Evolutionary conservation across 2,329 filamentous ascomycete species (phyloP).

Genomic region (Blastomyces percursus): DNA sequence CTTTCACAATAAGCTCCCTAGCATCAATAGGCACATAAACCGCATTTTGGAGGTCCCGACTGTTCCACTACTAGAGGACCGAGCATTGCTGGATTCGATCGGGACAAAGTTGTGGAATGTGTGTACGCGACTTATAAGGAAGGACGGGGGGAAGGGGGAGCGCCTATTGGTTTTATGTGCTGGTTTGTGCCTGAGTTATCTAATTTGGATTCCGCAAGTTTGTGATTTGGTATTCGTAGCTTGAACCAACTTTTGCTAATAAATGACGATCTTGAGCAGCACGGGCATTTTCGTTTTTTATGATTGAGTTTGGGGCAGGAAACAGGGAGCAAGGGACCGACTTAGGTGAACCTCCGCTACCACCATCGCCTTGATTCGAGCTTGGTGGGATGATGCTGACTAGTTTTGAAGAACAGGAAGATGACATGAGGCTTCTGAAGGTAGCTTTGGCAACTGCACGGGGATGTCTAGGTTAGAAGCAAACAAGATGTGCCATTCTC

Average conservation of each 20-base stretch:
- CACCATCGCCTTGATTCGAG: not conserved
- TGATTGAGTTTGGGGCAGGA: conserved; percentile 48
- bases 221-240: not conserved
- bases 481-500: conserved; percentile 17
- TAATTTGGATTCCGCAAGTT: conserved; percentile 17
- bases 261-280: conserved; percentile 20
- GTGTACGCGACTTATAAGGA: conserved; percentile 19
- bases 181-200: conserved; percentile 16
- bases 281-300: conserved; percentile 52
- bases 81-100: conserved; percentile 20
- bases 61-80: conserved; percentile 7
- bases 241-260: not conserved
- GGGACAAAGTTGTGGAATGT: conserved; percentile 32
- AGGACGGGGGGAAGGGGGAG: conserved; percentile 9
- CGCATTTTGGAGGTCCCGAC: conserved; percentile 9
- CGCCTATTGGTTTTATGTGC: conserved; percentile 16
- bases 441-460: conserved; percentile 56
- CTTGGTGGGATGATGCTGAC: not conserved
- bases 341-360: not conserved
- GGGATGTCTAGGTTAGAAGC: conserved; percentile 48
- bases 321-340: conserved; percentile 10
- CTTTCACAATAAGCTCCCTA: not conserved
- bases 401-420: conserved; percentile 15
- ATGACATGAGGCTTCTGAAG: conserved; percentile 50
- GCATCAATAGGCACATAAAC: conserved; percentile 12